These are phyloP conservation scores for Globisporangium lucens DNA, from an alignment of 352 stramenopile species.

Conservation along the genomic window DNA sequence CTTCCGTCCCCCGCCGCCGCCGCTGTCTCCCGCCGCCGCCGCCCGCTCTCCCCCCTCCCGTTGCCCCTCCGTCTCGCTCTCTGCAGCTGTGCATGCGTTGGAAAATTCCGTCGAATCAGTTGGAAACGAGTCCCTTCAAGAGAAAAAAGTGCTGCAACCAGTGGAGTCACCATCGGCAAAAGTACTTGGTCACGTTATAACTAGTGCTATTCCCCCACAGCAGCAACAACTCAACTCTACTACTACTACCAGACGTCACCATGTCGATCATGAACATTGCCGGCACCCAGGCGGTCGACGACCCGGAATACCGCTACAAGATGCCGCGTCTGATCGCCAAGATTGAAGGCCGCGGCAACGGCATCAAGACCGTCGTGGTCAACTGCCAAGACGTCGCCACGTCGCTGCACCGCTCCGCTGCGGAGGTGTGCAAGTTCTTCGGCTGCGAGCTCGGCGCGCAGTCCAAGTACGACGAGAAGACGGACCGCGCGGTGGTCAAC, in stretches of 20 bases:
- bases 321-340: conserved; percentile 97
- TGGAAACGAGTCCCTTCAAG: conserved; percentile 80
- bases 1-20: not conserved
- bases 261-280: conserved; percentile 92
- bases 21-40: too few species aligned
- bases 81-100: conserved; percentile 85
- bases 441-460: conserved; percentile 97
- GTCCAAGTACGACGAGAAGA: conserved; percentile 96
- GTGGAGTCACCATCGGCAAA: conserved; percentile 22
- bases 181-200: conserved; percentile 39
- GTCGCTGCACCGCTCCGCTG: conserved; percentile 92
- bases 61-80: conserved; percentile 16
- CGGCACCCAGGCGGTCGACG: conserved; percentile 88
- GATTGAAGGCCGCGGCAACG: conserved; percentile 98
- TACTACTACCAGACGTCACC: conserved; percentile 16
- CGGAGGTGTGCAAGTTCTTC: conserved; percentile 99
- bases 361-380: conserved; percentile 98
- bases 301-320: conserved; percentile 98
- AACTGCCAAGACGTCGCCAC: conserved; percentile 96
- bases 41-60: not conserved
- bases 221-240: not conserved
- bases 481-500: conserved; percentile 96
- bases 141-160: conserved; percentile 57
- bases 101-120: conserved; percentile 70
- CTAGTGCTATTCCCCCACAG: conserved; percentile 6